Conservation (phyloP, 768 basidiomycete species). For the Termitomyces sp. region DNA sequence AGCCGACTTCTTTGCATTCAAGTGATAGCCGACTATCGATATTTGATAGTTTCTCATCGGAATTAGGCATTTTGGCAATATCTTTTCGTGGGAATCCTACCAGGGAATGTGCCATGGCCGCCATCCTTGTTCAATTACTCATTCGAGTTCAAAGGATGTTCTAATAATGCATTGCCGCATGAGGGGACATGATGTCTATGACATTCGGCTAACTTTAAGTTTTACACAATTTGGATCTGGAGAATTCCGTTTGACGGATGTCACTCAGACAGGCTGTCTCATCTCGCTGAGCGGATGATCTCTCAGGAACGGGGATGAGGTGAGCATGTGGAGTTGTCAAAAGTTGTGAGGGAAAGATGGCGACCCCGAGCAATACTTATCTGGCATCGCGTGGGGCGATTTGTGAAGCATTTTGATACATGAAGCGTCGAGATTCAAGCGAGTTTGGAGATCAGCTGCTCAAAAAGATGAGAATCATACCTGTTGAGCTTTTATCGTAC, state of each 20-base stretch:
- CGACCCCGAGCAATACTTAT: conserved; percentile 52
- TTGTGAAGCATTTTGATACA: conserved; percentile 35
- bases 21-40: no score
- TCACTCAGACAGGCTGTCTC: conserved; percentile 50
- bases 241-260: conserved; percentile 55
- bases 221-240: conserved; percentile 51
- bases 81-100: no score
- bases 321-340: conserved; percentile 43
- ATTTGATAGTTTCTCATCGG: no score
- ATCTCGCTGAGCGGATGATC: conserved; percentile 34
- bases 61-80: no score
- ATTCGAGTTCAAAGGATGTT: no score
- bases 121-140: no score
- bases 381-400: conserved; percentile 53
- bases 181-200: no score
- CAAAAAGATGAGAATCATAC: not conserved
- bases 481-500: not conserved
- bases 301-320: conserved; percentile 10
- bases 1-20: no score
- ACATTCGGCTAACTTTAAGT: no score
- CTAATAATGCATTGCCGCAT: no score
- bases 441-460: not conserved
- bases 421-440: not conserved
- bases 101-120: no score
- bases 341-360: conserved; percentile 42